Evolutionary conservation across 768 basidiomycete species (phyloP).

Genomic region (Mycena amicta): DNA sequence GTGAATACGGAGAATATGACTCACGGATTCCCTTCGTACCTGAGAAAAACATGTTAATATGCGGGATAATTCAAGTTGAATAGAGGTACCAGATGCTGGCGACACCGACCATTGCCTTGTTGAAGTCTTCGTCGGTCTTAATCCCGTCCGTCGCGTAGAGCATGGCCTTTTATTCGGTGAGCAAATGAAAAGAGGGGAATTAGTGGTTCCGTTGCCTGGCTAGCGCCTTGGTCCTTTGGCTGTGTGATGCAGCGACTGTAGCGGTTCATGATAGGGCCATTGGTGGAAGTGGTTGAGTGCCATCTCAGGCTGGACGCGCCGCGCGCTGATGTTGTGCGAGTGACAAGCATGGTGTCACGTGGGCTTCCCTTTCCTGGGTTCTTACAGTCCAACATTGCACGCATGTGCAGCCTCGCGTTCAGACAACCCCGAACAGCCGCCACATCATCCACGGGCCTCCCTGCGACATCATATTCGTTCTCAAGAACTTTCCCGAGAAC

Average conservation of each 20-base stretch:
- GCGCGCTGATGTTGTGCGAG: not conserved
- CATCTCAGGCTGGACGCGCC: constrained; percentile 4
- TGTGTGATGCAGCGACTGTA: constrained; percentile 85
- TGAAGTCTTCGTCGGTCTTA: constrained; percentile 75
- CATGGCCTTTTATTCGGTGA: constrained; percentile 75
- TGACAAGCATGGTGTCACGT: not conserved
- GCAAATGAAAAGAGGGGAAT: constrained; percentile 13
- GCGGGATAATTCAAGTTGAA: constrained; percentile 13
- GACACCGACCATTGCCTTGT: constrained; percentile 97
- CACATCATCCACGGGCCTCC: not conserved
- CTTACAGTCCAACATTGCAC: not conserved
- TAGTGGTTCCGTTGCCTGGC: constrained; percentile 58
- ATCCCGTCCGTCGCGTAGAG: constrained; percentile 98
- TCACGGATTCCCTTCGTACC: constrained; percentile 99
- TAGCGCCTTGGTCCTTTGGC: constrained; percentile 93
- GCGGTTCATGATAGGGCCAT: constrained; percentile 56
- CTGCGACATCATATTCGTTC: not conserved
- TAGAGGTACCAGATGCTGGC: constrained; percentile 87
- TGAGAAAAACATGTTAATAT: constrained; percentile 37
- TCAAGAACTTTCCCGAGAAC: not conserved
- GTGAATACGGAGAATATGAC: constrained; percentile 31
- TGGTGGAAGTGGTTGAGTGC: constrained; percentile 33
- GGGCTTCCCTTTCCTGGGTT: not conserved
- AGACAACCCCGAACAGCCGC: no score
- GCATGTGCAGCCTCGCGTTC: no score